Evolutionary conservation across 23 red algal genomes (phyloP).

Genomic region (Chondrus crispus): DNA sequence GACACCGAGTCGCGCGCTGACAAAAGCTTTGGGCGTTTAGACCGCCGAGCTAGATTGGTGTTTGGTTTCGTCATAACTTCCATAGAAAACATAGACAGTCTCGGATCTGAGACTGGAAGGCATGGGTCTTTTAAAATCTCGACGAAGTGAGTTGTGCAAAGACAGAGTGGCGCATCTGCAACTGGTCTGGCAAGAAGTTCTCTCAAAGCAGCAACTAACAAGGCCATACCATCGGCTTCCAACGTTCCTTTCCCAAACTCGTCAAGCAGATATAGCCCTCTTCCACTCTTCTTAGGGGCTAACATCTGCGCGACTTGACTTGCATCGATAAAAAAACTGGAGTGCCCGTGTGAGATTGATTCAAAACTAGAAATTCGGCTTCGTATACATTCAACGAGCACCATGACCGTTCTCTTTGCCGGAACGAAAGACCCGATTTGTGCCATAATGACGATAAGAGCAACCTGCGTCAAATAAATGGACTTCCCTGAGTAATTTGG

Average conservation of each 20-base stretch:
- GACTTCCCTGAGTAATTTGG: conserved; percentile 66
- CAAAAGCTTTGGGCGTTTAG: too few species aligned
- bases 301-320: conserved; percentile 49
- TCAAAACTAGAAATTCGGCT: conserved; percentile 24
- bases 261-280: conserved; percentile 34
- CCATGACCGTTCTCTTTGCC: neutral
- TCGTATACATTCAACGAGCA: conserved; percentile 19
- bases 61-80: conserved; percentile 21
- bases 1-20: too few species aligned
- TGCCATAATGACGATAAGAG: conserved; percentile 34
- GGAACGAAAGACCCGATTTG: conserved; percentile 54
- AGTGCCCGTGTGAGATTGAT: neutral
- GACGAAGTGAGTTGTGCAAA: conserved; percentile 47
- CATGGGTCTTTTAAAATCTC: conserved; percentile 41
- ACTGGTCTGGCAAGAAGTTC: neutral
- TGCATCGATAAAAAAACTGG: conserved; percentile 49
- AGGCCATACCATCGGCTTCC: conserved; percentile 46
- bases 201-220: neutral
- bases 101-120: conserved; percentile 28
- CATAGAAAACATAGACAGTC: conserved; percentile 50
- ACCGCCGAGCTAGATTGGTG: too few species aligned
- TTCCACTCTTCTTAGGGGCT: neutral
- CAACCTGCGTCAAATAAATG: conserved; percentile 31
- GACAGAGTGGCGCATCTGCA: neutral
- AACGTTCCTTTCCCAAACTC: conserved; percentile 61